Evolutionary conservation across 768 basidiomycete species (phyloP).

Genomic region (Pisolithus albus): DNA sequence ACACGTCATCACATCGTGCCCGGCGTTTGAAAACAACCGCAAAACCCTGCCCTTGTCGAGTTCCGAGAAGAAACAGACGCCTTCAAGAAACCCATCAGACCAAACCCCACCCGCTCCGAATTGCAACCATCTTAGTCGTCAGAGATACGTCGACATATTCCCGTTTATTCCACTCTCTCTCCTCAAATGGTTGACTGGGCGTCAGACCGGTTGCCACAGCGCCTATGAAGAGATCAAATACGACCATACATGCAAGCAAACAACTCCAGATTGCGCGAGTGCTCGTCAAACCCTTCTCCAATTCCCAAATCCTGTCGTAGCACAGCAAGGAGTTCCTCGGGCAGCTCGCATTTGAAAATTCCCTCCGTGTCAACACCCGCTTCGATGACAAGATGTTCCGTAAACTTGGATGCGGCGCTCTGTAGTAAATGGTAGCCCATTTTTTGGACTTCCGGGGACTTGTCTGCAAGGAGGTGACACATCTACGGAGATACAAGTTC

Average conservation of each 20-base stretch:
- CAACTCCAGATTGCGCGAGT: conserved; percentile 37
- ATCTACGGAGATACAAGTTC: conserved; percentile 41
- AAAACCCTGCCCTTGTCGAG: too few species aligned
- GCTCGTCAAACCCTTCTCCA: conserved; percentile 34
- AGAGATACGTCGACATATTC: too few species aligned
- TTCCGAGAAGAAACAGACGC: too few species aligned
- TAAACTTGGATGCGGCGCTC: conserved; percentile 63
- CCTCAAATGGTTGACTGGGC: conserved; percentile 59
- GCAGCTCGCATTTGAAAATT: conserved; percentile 47
- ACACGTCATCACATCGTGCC: too few species aligned
- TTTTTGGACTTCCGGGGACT: conserved; percentile 59
- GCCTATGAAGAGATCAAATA: conserved; percentile 76
- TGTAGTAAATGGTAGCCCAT: conserved; percentile 71
- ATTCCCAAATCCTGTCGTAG: conserved; percentile 43
- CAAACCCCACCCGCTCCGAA: too few species aligned
- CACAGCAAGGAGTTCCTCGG: conserved; percentile 58
- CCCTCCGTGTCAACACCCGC: conserved; percentile 72
- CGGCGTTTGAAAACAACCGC: too few species aligned
- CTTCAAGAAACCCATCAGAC: too few species aligned
- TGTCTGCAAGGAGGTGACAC: conserved; percentile 69
- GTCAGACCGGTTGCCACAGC: conserved; percentile 44
- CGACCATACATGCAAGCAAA: conserved; percentile 85
- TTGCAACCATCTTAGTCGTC: too few species aligned
- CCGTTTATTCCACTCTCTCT: too few species aligned
- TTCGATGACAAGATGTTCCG: conserved; percentile 82